Evolutionary conservation across 306 rosid species (phyloP).

Genomic region (Albizia julibrissin): DNA sequence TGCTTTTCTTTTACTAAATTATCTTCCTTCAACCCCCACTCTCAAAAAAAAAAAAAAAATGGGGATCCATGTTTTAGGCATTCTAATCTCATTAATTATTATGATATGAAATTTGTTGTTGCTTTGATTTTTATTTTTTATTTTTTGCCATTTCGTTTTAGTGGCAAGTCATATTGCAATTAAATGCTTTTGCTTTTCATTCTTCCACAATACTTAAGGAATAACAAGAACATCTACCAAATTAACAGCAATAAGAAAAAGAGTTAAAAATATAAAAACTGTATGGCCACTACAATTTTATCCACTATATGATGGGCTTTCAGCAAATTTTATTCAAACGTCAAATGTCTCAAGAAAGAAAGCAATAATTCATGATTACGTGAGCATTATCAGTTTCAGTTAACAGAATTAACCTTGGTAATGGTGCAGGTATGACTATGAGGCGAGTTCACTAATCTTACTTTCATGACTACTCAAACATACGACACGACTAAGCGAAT

Average conservation of each 20-base stretch:
- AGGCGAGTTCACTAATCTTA: constrained; percentile 53
- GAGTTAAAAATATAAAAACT: not conserved
- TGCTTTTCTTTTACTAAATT: not conserved
- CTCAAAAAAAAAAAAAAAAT: not conserved
- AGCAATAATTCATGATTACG: constrained; percentile 19
- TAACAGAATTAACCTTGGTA: constrained; percentile 40
- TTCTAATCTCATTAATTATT: constrained; percentile 1
- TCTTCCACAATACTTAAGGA: not conserved
- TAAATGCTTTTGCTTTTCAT: constrained; percentile 19
- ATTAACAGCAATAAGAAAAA: constrained; percentile 22
- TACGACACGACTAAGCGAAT: constrained; percentile 11
- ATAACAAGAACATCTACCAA: not conserved
- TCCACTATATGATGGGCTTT: not conserved
- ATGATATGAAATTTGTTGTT: not conserved
- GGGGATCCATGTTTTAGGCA: constrained; percentile 2
- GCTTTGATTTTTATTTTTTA: too few species aligned
- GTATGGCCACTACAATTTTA: not conserved
- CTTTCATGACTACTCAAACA: constrained; percentile 8
- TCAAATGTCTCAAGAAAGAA: not conserved
- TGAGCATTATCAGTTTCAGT: constrained; percentile 37
- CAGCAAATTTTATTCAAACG: not conserved
- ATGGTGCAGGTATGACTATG: constrained; percentile 85
- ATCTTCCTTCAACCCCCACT: not conserved
- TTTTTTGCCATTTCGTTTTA: not conserved
- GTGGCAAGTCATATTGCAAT: not conserved